These are phyloP conservation scores for Aspergillus sclerotialis DNA, from an alignment of 2,329 filamentous ascomycete genomes.

Conservation along the genomic window DNA sequence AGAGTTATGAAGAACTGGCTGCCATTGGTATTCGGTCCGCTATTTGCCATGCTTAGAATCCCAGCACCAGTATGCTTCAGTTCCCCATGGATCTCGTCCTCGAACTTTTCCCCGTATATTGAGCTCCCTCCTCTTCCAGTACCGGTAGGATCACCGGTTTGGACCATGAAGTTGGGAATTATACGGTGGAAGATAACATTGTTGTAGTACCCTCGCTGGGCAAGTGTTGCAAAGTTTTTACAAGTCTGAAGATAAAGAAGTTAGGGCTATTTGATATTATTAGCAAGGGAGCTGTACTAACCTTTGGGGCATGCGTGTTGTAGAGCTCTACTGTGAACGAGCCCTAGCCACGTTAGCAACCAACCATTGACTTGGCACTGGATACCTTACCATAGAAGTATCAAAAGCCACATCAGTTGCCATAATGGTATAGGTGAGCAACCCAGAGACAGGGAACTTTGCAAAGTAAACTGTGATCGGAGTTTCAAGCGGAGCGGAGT, in stretches of 20 bases:
- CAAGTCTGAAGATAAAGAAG: conserved; percentile 53
- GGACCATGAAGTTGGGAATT: conserved; percentile 94
- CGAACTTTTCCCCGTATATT: conserved; percentile 91
- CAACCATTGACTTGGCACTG: background rate
- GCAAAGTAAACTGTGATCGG: no score
- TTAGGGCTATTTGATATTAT: conserved; percentile 9
- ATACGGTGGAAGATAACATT: conserved; percentile 83
- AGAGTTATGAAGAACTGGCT: conserved; percentile 95
- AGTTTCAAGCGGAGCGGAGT: no score
- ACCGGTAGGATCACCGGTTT: conserved; percentile 89
- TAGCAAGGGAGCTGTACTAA: conserved; percentile 15
- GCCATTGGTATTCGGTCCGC: conserved; percentile 86
- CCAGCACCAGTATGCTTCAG: conserved; percentile 91
- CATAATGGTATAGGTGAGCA: conserved; percentile 44
- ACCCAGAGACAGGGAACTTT: background rate
- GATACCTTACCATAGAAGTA: conserved; percentile 66
- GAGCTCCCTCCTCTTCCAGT: conserved; percentile 82
- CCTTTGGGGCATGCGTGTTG: conserved; percentile 72
- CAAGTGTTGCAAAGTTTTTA: conserved; percentile 78
- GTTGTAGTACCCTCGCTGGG: conserved; percentile 81
- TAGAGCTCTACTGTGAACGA: conserved; percentile 84
- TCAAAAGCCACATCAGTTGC: conserved; percentile 72
- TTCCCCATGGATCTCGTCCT: conserved; percentile 72
- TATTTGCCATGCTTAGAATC: conserved; percentile 94
- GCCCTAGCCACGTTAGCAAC: conserved; percentile 51